phyloP scores from a whole-genome alignment of 1,139 yeast species.

The Candida neerlandica region DNA sequence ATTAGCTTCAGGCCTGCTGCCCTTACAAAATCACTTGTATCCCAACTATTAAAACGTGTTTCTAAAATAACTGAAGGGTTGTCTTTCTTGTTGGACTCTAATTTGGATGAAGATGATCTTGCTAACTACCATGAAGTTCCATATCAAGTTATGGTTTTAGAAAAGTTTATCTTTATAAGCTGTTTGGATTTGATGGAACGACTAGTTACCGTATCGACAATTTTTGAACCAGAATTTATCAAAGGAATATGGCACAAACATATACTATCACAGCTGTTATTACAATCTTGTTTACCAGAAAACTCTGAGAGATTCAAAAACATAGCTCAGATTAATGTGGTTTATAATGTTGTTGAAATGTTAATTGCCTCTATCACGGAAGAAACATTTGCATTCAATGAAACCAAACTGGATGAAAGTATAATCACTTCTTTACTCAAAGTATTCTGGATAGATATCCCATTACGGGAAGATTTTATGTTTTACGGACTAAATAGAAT shows the following conservation, averaged over 20 bases:
- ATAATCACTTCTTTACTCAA: conserved; percentile 43
- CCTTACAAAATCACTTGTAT: conserved; percentile 35
- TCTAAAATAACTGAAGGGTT: conserved; percentile 23
- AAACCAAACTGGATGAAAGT: conserved; percentile 19
- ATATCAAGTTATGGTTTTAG: conserved; percentile 47
- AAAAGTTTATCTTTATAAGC: conserved; percentile 50
- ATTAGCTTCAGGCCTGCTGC: conserved; percentile 62
- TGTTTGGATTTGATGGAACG: conserved; percentile 59
- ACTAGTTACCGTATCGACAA: conserved; percentile 28
- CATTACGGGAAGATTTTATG: conserved; percentile 41
- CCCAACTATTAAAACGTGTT: conserved; percentile 21
- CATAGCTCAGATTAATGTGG: conserved; percentile 41
- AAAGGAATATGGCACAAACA: conserved; percentile 28
- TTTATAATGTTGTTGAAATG: conserved; percentile 43
- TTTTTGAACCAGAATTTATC: conserved; percentile 24
- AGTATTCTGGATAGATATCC: conserved; percentile 42
- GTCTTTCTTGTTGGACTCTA: conserved; percentile 30
- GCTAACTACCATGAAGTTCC: conserved; percentile 37
- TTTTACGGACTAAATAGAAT: conserved; percentile 56
- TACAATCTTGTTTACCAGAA: conserved; percentile 37
- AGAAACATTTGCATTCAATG: conserved; percentile 29
- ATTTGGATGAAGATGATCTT: conserved; percentile 37
- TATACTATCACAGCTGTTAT: conserved; percentile 24
- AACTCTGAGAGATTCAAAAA: conserved; percentile 42
- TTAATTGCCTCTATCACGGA: conserved; percentile 41